Evolutionary conservation across 1,284 basidiomycete species (phyloP), one percentile per base, ranked within the genome.

Genomic region (Uromyces viciae-fabae): DNA sequence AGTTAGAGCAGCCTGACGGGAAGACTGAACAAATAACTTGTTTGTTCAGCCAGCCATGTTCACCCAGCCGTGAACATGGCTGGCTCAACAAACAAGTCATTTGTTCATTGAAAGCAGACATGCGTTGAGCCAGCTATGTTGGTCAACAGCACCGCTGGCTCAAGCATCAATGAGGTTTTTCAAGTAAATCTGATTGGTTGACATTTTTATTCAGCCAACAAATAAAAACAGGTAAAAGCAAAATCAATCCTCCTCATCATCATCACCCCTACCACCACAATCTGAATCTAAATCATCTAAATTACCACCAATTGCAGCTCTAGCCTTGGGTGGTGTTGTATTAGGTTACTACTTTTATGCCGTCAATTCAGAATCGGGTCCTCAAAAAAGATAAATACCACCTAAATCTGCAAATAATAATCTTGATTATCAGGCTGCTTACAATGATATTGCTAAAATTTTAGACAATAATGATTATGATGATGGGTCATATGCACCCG

Each of bases 401-500:
- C 62, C 62, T 42, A 78, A 78, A 71, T 69, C 75, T 19, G 64
- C 77, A 25, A 80, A 80, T 43, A 71, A 22, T 25, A 58, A 31
- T 9, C 46, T 80, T 4, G 66, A 80, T 43, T 80, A 72, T 60
- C 77, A 80, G 54, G 38, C 54, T 9, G 40, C 72, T 28, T 80
- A 80, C 62, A 80, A 80, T 36, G 77, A 80, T 43, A 80, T 80
- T 31, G 66, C 77, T 19, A 28, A 33, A 3, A 42, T 72, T n/a
- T 38, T 80, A 3, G 68, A 71, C 38, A 40, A 72, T 62, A 58
- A 42, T 15, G 36, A 73, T 71, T 80, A 80, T 31, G 77, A 80
- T 42, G 94, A 97, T 85, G 94, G 94, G 40, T 95, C 93, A 11
- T 94, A 92, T 83, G 95, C 91, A 25, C 95, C 95, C 60, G 91